Conservation (phyloP, 2,329 filamentous ascomycete genomes). For the Phialocephala subalpina region DNA sequence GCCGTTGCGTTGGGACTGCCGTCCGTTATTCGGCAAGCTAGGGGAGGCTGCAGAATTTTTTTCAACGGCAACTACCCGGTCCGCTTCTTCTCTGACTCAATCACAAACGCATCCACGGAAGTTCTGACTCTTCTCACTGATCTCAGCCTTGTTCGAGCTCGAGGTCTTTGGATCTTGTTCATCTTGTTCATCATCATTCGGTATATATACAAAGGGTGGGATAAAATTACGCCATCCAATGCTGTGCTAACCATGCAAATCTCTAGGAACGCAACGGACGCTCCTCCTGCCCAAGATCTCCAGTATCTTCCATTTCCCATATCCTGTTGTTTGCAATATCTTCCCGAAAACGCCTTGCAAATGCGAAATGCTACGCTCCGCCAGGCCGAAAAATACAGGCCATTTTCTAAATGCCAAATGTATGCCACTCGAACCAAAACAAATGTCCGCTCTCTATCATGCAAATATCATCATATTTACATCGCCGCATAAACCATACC, state of each 20-base stretch:
- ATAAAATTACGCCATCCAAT: conserved; percentile 4
- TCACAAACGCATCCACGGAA: neutral
- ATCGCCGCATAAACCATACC: conserved; percentile 39
- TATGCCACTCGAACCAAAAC: conserved; percentile 4
- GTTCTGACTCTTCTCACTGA: neutral
- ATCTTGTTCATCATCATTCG: conserved; percentile 6
- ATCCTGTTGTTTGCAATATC: neutral
- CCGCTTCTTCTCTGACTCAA: conserved; percentile 6
- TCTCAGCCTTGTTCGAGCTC: neutral
- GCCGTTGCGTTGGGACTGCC: no score
- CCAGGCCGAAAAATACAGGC: neutral
- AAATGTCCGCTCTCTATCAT: conserved; percentile 1
- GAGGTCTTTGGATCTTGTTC: neutral
- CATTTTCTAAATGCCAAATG: conserved; percentile 23
- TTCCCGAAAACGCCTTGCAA: conserved; percentile 8
- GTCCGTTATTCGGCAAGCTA: neutral
- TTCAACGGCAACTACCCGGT: neutral
- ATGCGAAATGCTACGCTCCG: conserved; percentile 7
- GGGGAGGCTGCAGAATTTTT: conserved; percentile 3
- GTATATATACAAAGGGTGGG: conserved; percentile 3
- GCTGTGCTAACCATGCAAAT: conserved; percentile 7
- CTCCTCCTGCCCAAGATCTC: conserved; percentile 12
- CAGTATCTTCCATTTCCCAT: conserved; percentile 17
- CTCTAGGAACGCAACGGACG: neutral
- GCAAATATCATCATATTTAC: conserved; percentile 19